Conservation (phyloP, 257 asterid genomes). For the Salvia rosmarinus region DNA sequence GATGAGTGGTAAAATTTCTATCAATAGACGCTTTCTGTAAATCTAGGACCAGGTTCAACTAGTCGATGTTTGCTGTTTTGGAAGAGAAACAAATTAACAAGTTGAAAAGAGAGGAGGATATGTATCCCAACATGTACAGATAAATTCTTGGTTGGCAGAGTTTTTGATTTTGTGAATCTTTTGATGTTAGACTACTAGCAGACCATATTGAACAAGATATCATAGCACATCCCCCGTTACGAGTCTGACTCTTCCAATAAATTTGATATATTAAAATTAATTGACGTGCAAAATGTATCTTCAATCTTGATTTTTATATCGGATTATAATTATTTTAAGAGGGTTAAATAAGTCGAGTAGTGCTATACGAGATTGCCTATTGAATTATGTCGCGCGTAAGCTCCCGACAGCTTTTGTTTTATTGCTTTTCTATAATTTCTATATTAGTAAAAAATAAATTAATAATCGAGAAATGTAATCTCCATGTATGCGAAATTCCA, state of each 20-base stretch:
- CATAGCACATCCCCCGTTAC: no score
- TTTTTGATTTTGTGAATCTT: constrained; percentile 7
- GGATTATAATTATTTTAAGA: background rate
- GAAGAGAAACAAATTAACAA: constrained; percentile 10
- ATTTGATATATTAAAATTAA: background rate
- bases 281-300: background rate
- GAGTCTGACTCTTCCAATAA: background rate
- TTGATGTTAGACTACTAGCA: background rate
- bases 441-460: no score
- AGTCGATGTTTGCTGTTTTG: background rate
- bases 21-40: constrained; percentile 1
- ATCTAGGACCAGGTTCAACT: constrained; percentile 15
- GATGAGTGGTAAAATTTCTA: constrained; percentile 75
- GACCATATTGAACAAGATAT: background rate
- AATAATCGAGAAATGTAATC: background rate
- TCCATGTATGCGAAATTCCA: no score
- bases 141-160: constrained; percentile 11
- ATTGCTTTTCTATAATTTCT: no score
- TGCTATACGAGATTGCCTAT: no score
- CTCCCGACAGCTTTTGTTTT: background rate
- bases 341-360: no score
- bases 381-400: background rate
- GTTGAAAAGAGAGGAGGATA: background rate
- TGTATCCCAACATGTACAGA: constrained; percentile 20
- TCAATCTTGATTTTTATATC: background rate